A percentile compares a stretch with the other conserved stretches of the same genome.
phyloP scores from a whole-genome alignment of 345 rosid genomes.

The Citrus trifoliata region DNA sequence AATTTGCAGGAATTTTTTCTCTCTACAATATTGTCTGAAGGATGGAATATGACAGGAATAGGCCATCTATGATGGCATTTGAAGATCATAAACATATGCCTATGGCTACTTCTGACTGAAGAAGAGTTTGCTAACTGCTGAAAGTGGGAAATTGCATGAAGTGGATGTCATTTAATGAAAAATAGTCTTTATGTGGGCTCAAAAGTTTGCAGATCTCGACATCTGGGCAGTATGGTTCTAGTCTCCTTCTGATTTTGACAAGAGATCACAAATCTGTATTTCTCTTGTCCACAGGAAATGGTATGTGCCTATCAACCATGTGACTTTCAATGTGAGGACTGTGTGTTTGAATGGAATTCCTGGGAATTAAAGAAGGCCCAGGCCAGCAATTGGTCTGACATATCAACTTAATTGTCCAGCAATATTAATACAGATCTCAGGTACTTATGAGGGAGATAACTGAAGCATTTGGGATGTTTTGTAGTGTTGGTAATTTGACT shows the following conservation, averaged over 20 bases:
- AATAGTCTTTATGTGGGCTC: neutral
- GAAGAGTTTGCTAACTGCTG: slow-evolving; percentile 17
- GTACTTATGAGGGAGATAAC: neutral
- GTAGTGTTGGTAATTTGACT: neutral
- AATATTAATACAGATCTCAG: neutral
- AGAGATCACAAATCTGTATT: neutral
- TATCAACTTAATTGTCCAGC: neutral
- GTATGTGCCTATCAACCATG: neutral
- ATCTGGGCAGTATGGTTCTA: neutral
- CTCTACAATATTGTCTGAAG: slow-evolving; percentile 7
- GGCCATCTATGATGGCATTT: slow-evolving; percentile 8
- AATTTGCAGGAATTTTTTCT: slow-evolving; percentile 31
- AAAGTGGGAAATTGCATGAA: neutral
- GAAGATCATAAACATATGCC: slow-evolving; percentile 5
- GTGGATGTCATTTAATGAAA: neutral
- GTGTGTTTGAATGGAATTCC: neutral
- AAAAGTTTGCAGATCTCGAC: neutral
- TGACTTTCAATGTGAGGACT: neutral
- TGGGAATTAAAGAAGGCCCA: neutral
- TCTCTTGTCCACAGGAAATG: slow-evolving; percentile 4
- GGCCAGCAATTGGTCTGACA: neutral
- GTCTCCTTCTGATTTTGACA: neutral
- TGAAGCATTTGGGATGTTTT: neutral
- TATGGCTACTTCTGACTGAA: slow-evolving; percentile 1
- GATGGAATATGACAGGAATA: slow-evolving; percentile 13